Evolutionary conservation across 305 asterid species (phyloP), one percentile per base, ranked within the genome.

Genomic region (Fraxinus floribunda): DNA sequence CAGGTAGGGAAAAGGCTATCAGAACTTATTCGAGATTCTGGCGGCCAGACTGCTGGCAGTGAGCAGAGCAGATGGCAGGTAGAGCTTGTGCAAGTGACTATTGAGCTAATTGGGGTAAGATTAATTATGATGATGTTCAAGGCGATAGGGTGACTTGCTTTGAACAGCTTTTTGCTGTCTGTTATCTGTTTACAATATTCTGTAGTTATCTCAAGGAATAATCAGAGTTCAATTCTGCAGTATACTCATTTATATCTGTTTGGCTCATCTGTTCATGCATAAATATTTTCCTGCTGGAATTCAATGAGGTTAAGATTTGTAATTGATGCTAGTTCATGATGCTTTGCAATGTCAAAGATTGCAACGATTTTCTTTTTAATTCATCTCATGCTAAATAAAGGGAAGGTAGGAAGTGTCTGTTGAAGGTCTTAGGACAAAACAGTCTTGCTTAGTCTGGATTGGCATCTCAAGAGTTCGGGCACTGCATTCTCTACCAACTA

Each of bases 61-160:
- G 98, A 97, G 88, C 97, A 92, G 87, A 94, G 92, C 81, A 91
- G 98, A 90, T 97, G 99, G 99, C 98, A 92, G 85, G 38, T 92
- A 32, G 99, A 97, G 91, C 98, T 97, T 76, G 88, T 92, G 22
- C 98, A 95, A 90, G 99, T 94, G 89, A 86, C 98, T 57, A 90
- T 97, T 77, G 99, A 97, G 90, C 89, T 97, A 76, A 95, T 97
- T 77, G 98, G 96, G 91, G 99, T 97, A 88, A 88, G 97, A 78
- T 62, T 80, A 4, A 75, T 72, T 75, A 55, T 13, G 68, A 57
- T 29, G 57, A 24, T 68, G 18, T 74, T 79, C 66, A 49, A 57
- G 75, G n/a, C 39, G 38, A 29, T 68, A 35, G 29, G 38, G 68
- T 32, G 9, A 80, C 18, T 52, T 83, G 55, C 66, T 68, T 34